These are phyloP conservation scores for Sphagnum magellanicum DNA, from an alignment of 228 moss, liverwort and hornwort species.

Conservation along the genomic window DNA sequence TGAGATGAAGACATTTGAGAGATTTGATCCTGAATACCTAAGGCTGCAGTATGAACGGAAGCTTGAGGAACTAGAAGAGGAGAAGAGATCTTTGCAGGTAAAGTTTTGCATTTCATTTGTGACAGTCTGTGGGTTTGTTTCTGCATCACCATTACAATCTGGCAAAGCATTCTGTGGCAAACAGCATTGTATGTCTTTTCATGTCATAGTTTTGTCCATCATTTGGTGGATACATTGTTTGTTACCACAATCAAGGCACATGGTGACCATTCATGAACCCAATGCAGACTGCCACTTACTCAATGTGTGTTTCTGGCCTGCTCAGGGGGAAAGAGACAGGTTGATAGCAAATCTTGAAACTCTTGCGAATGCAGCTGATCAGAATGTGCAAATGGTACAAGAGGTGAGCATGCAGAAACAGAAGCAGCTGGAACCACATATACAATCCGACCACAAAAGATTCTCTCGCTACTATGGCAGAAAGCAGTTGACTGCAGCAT, in stretches of 20 bases:
- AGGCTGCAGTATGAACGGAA: constrained; percentile 94
- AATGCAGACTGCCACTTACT: too few species aligned
- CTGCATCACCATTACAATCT: too few species aligned
- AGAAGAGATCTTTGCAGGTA: constrained; percentile 91
- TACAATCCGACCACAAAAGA: constrained; percentile 2
- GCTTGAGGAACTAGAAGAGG: constrained; percentile 88
- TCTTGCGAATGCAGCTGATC: constrained; percentile 75
- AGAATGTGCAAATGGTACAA: constrained; percentile 84
- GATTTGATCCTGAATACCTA: constrained; percentile 67
- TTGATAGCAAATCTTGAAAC: constrained; percentile 77
- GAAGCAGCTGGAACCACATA: constrained; percentile 89
- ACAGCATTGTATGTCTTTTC: too few species aligned
- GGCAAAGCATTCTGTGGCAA: too few species aligned
- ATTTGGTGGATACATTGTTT: too few species aligned
- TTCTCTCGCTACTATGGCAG: too few species aligned
- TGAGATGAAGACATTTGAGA: constrained; percentile 84
- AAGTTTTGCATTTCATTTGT: neutral
- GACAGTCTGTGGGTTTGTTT: too few species aligned
- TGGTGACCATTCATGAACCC: too few species aligned
- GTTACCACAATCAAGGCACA: too few species aligned
- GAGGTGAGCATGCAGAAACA: constrained; percentile 64
- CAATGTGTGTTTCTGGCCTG: neutral
- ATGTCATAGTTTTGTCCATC: too few species aligned
- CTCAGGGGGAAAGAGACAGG: constrained; percentile 78
- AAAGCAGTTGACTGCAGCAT: too few species aligned